Conservation (phyloP, 108 stramenopile species). For the Conticribra guillardii region DNA sequence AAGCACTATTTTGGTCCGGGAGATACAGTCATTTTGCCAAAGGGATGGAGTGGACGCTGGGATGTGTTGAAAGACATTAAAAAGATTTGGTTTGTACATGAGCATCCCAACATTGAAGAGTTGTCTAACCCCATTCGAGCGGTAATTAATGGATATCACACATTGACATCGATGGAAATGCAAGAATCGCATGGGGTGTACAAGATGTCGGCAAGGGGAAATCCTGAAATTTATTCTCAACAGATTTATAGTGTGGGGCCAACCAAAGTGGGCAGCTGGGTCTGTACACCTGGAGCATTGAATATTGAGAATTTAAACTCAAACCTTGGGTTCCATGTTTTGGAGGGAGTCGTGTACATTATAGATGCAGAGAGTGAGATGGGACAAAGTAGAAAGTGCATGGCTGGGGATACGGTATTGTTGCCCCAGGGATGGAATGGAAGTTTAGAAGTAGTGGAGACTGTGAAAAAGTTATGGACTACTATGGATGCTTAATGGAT, state of each 20-base stretch:
- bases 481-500: neutral
- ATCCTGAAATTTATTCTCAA: neutral
- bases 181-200: conserved; percentile 6
- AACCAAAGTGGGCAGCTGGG: conserved; percentile 1
- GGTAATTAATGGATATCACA: neutral
- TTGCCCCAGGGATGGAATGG: conserved; percentile 9
- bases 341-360: conserved; percentile 12
- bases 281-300: neutral
- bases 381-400: conserved; percentile 5
- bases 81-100: conserved; percentile 28
- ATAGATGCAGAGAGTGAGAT: conserved; percentile 1
- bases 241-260: conserved; percentile 1
- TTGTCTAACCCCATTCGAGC: neutral
- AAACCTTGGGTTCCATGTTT: neutral
- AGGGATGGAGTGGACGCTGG: conserved; percentile 26
- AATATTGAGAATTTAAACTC: neutral
- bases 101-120: neutral
- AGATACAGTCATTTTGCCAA: conserved; percentile 25
- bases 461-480: conserved; percentile 2
- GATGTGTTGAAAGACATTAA: conserved; percentile 14
- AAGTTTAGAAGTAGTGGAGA: conserved; percentile 9
- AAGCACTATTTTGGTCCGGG: conserved; percentile 23
- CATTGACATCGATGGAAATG: neutral
- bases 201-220: conserved; percentile 8
- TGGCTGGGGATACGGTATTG: conserved; percentile 19